These are phyloP conservation scores for Colletotrichum spinosum DNA, from an alignment of 2,329 filamentous ascomycete species.

Conservation along the genomic window DNA sequence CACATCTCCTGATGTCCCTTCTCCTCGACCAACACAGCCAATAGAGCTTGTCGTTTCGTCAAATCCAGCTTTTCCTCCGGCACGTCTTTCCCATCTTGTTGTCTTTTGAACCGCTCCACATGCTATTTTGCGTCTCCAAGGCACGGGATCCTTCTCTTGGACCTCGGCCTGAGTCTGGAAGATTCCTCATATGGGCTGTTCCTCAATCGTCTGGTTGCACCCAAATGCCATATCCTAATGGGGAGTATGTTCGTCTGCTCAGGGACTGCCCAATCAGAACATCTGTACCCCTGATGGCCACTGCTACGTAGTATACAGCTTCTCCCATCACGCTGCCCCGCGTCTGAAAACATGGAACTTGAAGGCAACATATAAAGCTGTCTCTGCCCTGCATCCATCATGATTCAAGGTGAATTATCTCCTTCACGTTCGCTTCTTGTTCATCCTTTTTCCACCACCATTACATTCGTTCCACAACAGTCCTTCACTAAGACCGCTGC, in stretches of 20 bases:
- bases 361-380: neutral
- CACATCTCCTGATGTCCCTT: constrained; percentile 20
- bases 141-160: constrained; percentile 3
- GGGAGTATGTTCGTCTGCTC: constrained; percentile 1
- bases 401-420: neutral
- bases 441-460: constrained; percentile 5
- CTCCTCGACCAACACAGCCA: constrained; percentile 1
- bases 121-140: neutral
- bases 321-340: constrained; percentile 17
- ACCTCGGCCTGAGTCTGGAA: neutral
- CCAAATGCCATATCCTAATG: neutral
- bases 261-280: constrained; percentile 7
- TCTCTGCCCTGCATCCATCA: neutral
- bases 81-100: constrained; percentile 10
- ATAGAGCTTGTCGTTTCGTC: constrained; percentile 13
- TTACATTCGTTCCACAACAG: constrained; percentile 15
- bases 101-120: neutral
- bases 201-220: neutral
- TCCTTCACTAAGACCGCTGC: constrained; percentile 4
- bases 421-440: constrained; percentile 17
- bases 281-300: constrained; percentile 2
- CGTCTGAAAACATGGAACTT: neutral
- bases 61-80: constrained; percentile 1
- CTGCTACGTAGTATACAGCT: constrained; percentile 12
- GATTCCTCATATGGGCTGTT: neutral